Evolutionary conservation across 2,329 filamentous ascomycete species (phyloP).

Genomic region (Colletotrichum sp.): DNA sequence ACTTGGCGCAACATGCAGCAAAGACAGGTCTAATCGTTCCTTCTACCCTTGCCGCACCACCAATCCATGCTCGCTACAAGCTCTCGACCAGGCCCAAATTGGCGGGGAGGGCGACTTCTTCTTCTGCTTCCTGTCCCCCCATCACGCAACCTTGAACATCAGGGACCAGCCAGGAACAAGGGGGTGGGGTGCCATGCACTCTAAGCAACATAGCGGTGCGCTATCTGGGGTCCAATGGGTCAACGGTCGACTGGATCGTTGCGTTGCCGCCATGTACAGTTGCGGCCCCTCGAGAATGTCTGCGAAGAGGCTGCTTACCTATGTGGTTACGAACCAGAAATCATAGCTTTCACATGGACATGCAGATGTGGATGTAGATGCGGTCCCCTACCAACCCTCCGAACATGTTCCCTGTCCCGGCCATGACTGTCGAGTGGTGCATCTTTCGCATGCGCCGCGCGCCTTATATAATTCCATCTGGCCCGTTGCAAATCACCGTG

Average conservation of each 20-base stretch:
- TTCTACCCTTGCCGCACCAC: slow-evolving; percentile 9
- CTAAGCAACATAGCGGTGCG: slow-evolving; percentile 13
- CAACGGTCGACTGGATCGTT: not conserved
- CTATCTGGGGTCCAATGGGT: slow-evolving; percentile 11
- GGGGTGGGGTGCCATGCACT: not conserved
- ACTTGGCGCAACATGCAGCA: slow-evolving; percentile 1
- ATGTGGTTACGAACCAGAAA: slow-evolving; percentile 12
- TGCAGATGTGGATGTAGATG: not conserved
- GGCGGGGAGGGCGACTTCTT: slow-evolving; percentile 6
- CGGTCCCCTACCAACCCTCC: not conserved
- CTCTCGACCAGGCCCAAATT: slow-evolving; percentile 6
- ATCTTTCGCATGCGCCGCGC: slow-evolving; percentile 1
- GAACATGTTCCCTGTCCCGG: slow-evolving; percentile 2
- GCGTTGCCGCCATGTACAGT: slow-evolving; percentile 1
- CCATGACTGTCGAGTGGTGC: not conserved
- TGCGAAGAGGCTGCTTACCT: slow-evolving; percentile 17
- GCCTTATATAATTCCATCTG: slow-evolving; percentile 18
- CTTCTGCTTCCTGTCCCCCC: not conserved
- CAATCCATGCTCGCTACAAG: slow-evolving; percentile 1
- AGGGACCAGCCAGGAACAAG: slow-evolving; percentile 14
- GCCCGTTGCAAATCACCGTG: slow-evolving; percentile 15
- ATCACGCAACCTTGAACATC: slow-evolving; percentile 2
- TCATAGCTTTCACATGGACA: slow-evolving; percentile 7
- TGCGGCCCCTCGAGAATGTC: not conserved
- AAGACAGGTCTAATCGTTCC: not conserved